Percentiles rank a stretch among this genome's conserved stretches.
Evolutionary conservation across 208 protist species (phyloP).

Genomic region (Crithidia brevicula): DNA sequence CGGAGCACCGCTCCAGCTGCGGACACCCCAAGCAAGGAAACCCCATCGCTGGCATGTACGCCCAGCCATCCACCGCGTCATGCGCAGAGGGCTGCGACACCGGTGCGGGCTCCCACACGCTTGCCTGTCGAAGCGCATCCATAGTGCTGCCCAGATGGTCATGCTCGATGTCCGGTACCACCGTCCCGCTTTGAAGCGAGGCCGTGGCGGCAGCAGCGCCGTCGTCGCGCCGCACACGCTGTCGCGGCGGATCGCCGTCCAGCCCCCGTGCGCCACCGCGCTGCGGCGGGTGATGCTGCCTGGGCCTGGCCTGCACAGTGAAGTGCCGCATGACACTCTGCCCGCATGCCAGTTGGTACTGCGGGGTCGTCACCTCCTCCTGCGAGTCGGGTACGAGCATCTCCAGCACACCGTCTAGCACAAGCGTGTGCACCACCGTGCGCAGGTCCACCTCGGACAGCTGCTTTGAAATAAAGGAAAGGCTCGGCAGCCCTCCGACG

Average conservation of each 20-base stretch:
- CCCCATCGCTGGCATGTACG: slow-evolving; percentile 76
- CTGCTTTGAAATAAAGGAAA: slow-evolving; percentile 19
- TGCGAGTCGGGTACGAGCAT: slow-evolving; percentile 28
- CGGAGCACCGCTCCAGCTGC: slow-evolving; percentile 62
- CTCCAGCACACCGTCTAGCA: slow-evolving; percentile 80
- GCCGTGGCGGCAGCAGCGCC: neutral
- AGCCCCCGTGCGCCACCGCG: neutral
- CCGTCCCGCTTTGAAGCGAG: neutral
- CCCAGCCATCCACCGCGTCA: slow-evolving; percentile 42
- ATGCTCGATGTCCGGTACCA: slow-evolving; percentile 15
- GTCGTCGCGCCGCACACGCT: slow-evolving; percentile 11
- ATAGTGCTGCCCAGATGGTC: slow-evolving; percentile 3
- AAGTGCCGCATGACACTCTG: slow-evolving; percentile 80
- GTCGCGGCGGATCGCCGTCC: neutral
- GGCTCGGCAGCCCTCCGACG: too few species aligned
- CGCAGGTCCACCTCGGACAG: slow-evolving; percentile 54
- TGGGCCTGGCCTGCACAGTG: slow-evolving; percentile 29
- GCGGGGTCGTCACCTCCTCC: slow-evolving; percentile 27
- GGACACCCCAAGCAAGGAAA: slow-evolving; percentile 83
- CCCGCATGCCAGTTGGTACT: slow-evolving; percentile 60
- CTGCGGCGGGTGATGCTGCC: neutral
- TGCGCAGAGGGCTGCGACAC: slow-evolving; percentile 33
- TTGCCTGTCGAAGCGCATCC: slow-evolving; percentile 10
- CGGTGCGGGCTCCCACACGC: slow-evolving; percentile 35
- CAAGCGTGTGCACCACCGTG: slow-evolving; percentile 65